A percentile compares a stretch with the other conserved stretches of the same genome.
Conservation (phyloP, 129 eudicot genomes). For the Ambrosia trifida region DNA sequence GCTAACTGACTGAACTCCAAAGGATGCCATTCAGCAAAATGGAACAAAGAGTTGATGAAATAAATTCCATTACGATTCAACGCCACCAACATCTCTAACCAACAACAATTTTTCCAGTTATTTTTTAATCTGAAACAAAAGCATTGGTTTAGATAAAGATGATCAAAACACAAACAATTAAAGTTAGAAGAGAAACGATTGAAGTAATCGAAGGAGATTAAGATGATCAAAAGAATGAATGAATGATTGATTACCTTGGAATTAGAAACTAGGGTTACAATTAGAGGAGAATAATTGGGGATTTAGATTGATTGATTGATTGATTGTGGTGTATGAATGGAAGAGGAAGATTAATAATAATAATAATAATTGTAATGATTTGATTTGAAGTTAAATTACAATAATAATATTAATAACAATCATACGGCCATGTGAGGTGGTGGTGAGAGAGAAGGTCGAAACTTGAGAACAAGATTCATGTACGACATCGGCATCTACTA, state of each 20-base stretch:
- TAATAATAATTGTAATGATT: conserved; percentile 10
- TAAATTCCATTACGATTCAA: conserved; percentile 47
- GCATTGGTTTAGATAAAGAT: too few relatives aligned
- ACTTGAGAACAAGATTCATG: conserved; percentile 18
- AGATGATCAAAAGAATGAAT: conserved; percentile 1
- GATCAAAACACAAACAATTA: neutral
- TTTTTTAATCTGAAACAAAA: conserved; percentile 6
- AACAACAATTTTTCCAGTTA: conserved; percentile 38
- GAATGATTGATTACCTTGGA: conserved; percentile 16
- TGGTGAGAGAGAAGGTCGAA: neutral
- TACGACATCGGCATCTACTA: neutral
- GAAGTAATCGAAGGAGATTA: conserved; percentile 3
- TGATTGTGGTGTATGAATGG: conserved; percentile 20
- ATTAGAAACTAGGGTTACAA: conserved; percentile 25
- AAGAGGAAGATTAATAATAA: too few relatives aligned
- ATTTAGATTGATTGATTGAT: conserved; percentile 14
- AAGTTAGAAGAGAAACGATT: neutral
- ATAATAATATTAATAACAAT: neutral
- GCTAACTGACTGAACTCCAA: conserved; percentile 52
- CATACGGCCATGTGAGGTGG: conserved; percentile 3
- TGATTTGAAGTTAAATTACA: neutral
- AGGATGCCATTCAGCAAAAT: conserved; percentile 83
- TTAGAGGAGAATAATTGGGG: neutral
- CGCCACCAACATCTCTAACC: conserved; percentile 54
- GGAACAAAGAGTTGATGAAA: conserved; percentile 65